Evolutionary conservation across 768 basidiomycete genomes (phyloP).

Genomic region (Neoboletus subvelutipes): DNA sequence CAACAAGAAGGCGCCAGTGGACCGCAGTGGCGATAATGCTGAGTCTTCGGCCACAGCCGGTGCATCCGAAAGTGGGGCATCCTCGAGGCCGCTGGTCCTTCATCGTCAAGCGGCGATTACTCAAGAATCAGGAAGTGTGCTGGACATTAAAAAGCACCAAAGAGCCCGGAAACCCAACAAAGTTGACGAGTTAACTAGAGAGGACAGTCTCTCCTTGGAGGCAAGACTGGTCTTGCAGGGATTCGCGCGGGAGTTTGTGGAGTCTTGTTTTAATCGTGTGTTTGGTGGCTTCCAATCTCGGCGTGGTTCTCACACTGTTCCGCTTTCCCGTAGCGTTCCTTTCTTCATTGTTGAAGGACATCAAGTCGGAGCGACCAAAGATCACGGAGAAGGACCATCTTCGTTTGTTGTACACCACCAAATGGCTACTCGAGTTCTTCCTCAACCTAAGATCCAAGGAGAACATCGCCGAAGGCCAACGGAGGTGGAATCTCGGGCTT

Average conservation of each 20-base stretch:
- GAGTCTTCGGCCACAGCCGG: conserved; percentile 23
- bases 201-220: conserved; percentile 67
- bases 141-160: conserved; percentile 69
- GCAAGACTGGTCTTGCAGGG: conserved; percentile 63
- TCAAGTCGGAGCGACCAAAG: conserved; percentile 87
- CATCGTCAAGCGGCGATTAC: conserved; percentile 84
- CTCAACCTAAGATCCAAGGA: conserved; percentile 47
- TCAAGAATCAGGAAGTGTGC: conserved; percentile 60
- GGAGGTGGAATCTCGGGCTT: conserved; percentile 64
- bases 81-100: conserved; percentile 65
- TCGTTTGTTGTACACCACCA: conserved; percentile 79
- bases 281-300: conserved; percentile 19
- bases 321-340: conserved; percentile 69
- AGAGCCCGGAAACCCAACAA: conserved; percentile 58
- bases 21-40: conserved; percentile 22
- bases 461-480: conserved; percentile 27
- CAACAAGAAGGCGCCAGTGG: conserved; percentile 41
- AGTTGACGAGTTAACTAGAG: conserved; percentile 64
- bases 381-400: conserved; percentile 95
- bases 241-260: conserved; percentile 71
- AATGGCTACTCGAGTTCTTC: conserved; percentile 94
- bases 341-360: conserved; percentile 82
- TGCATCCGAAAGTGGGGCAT: conserved; percentile 19
- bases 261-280: conserved; percentile 88
- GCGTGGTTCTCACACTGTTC: conserved; percentile 17